Percentiles rank a stretch among this genome's conserved stretches.
These are phyloP conservation scores for Rubia balearica DNA, from an alignment of 305 asterid species.

Conservation along the genomic window DNA sequence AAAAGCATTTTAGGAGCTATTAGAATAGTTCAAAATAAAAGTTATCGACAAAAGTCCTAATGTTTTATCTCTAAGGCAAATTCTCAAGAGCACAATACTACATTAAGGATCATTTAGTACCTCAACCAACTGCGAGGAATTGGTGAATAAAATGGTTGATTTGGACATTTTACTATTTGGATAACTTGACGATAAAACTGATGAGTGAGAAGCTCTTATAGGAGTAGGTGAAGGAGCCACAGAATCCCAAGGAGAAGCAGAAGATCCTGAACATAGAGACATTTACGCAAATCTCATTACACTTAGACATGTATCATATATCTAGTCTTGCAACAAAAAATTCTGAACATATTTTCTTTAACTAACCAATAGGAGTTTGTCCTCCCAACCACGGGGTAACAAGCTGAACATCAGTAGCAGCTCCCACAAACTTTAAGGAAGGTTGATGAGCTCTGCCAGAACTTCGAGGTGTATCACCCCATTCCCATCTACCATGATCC, in stretches of 20 bases:
- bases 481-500: conserved; percentile 97
- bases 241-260: conserved; percentile 86
- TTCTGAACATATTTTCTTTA: too few species aligned
- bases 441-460: conserved; percentile 53
- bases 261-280: conserved; percentile 24
- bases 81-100: too few species aligned
- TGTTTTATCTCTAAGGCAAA: too few species aligned
- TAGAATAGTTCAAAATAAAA: not conserved
- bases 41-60: too few species aligned
- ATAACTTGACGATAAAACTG: conserved; percentile 60
- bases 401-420: conserved; percentile 93
- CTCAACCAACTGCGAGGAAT: conserved; percentile 38
- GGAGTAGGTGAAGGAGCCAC: conserved; percentile 92
- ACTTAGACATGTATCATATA: too few species aligned
- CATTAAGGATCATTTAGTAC: conserved; percentile 9
- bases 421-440: conserved; percentile 71
- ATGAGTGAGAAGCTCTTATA: conserved; percentile 82
- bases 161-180: conserved; percentile 53
- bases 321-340: too few species aligned
- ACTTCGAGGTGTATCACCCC: conserved; percentile 83
- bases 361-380: conserved; percentile 66
- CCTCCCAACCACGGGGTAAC: conserved; percentile 95
- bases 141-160: conserved; percentile 30
- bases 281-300: not conserved
- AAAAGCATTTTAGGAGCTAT: conserved; percentile 5